Evolutionary conservation across 2,329 filamentous ascomycete genomes (phyloP).

Genomic region (Pseudogymnoascus sp.): DNA sequence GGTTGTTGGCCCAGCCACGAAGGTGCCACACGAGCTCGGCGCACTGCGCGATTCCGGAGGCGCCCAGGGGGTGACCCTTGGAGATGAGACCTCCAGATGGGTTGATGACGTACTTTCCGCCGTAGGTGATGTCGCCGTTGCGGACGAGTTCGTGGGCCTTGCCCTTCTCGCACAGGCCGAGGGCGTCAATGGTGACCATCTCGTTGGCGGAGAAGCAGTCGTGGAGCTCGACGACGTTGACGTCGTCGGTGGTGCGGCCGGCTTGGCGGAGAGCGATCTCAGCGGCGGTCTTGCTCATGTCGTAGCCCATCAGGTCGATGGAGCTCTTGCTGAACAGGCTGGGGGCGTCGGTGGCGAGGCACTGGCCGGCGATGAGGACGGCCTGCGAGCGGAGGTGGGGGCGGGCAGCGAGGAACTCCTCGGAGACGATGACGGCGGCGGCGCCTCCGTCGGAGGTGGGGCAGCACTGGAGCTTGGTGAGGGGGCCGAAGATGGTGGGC

Average conservation of each 20-base stretch:
- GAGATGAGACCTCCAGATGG: constrained; percentile 91
- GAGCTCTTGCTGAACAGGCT: constrained; percentile 69
- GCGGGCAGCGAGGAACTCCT: constrained; percentile 77
- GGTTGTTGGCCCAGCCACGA: constrained; percentile 91
- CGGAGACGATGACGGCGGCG: constrained; percentile 80
- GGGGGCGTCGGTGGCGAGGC: constrained; percentile 76
- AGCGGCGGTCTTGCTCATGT: constrained; percentile 71
- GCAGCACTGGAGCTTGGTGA: constrained; percentile 98
- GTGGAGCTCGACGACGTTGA: constrained; percentile 85
- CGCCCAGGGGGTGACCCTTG: constrained; percentile 91
- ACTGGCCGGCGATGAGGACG: constrained; percentile 82
- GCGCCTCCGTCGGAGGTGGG: constrained; percentile 90
- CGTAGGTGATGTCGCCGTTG: constrained; percentile 83
- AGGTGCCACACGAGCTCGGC: constrained; percentile 94
- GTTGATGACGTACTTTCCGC: constrained; percentile 75
- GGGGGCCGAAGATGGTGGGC: constrained; percentile 72
- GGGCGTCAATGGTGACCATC: constrained; percentile 80
- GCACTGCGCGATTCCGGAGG: constrained; percentile 91
- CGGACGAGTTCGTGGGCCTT: constrained; percentile 91
- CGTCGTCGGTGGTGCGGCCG: constrained; percentile 57
- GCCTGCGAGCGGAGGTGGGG: constrained; percentile 77
- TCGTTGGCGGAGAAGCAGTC: constrained; percentile 97
- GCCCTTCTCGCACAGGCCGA: constrained; percentile 70
- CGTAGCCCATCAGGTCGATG: constrained; percentile 84
- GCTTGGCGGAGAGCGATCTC: constrained; percentile 67